phyloP scores from a whole-genome alignment of 768 basidiomycete species.

The Pholiota conissans region DNA sequence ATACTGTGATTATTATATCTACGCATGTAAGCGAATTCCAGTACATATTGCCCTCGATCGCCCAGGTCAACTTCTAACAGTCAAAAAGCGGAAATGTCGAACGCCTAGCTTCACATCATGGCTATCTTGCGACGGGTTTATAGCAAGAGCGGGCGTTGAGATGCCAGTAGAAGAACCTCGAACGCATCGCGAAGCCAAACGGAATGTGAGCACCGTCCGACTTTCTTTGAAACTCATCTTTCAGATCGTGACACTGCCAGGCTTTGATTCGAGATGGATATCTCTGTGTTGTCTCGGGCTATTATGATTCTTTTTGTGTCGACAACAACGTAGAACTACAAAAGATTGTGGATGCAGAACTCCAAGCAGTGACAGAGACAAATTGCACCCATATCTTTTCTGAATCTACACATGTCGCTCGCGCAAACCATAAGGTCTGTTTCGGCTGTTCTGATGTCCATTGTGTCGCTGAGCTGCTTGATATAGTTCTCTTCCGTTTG shows the following conservation, averaged over 20 bases:
- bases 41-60: background rate
- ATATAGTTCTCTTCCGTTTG: too few species aligned
- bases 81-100: background rate
- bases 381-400: background rate
- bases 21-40: background rate
- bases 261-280: too few species aligned
- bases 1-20: background rate
- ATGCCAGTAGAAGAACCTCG: background rate
- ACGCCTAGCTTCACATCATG: background rate
- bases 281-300: too few species aligned
- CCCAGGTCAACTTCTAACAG: background rate
- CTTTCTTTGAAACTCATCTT: too few species aligned
- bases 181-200: background rate
- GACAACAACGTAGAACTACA: background rate
- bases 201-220: background rate
- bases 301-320: too few species aligned
- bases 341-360: background rate
- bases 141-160: too few species aligned
- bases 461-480: too few species aligned
- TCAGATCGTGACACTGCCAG: too few species aligned
- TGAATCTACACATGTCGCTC: background rate
- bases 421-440: background rate
- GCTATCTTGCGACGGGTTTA: too few species aligned
- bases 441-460: too few species aligned
- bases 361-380: background rate